Evolutionary conservation across 176 grass and related monocot genomes (phyloP), one percentile per base, ranked within the genome.

Genomic region (Saccharum officinarum): DNA sequence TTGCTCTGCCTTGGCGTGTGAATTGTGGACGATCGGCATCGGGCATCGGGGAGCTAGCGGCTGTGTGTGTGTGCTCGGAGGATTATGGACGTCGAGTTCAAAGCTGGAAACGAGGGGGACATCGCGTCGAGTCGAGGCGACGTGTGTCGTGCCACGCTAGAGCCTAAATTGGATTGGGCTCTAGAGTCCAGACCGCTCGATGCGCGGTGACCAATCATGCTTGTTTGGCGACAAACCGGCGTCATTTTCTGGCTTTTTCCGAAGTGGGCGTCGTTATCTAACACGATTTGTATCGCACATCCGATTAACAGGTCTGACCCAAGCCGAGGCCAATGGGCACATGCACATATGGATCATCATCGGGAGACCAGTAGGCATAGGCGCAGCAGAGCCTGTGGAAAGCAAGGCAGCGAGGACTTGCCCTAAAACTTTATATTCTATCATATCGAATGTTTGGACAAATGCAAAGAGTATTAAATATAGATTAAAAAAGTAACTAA

Each of bases 241-340:
- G 65, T 86, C 66, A 61, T 86, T 79, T 79, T 62, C 75, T 78
- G 17, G 55, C 55, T 63, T 39, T 50, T 20, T 5, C 15, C 3
- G 0, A 26, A 38, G 36, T 57, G 12, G 22, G 34, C 52, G 55
- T 62, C 76, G 22, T 10, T 62, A 2, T 78, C 76, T 14, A 31
- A 36, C 3, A 42, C 55, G 34, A 62, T 40, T 78, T 40, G 34
- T 25, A 40, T 63, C 10, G 68, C 36, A 71, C 36, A 4, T 3
- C 8, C 45, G 36, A 60, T 42, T 7, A 59, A 13, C 83, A 70
- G 1, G 47, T 85, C 23, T 85, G 83, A 85, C 25, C 64, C 17
- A 74, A 31, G 13, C 44, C 16, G 0, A 2, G 25, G 55, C 50
- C 3, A 38, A 26, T 37, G 22, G 36, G 12, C 20, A 9, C 20